Conservation (phyloP, 2,329 filamentous ascomycete genomes). For the Aspergillus eucalypticola region DNA sequence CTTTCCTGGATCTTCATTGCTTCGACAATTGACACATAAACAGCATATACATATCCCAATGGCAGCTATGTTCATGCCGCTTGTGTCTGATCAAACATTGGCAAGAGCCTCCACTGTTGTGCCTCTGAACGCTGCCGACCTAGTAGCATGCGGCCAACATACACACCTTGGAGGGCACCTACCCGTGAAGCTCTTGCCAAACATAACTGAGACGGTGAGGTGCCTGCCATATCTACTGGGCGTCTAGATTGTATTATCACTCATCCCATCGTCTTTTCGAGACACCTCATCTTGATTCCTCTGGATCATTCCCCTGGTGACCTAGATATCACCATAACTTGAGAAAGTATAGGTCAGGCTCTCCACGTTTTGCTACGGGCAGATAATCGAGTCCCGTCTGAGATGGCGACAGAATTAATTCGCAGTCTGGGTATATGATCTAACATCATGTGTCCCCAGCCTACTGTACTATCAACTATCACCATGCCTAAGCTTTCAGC, state of each 20-base stretch:
- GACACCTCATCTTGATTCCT: neutral
- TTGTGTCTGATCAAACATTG: neutral
- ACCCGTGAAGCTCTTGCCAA: neutral
- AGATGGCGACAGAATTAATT: neutral
- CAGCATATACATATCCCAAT: neutral
- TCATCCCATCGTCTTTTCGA: neutral
- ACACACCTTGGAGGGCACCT: neutral
- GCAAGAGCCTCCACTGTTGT: neutral
- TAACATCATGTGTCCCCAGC: neutral
- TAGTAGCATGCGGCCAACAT: neutral
- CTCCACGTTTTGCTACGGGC: neutral
- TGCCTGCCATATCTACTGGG: neutral
- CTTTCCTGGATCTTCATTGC: too few species aligned
- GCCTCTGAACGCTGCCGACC: neutral
- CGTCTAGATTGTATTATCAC: neutral
- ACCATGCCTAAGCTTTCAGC: conserved; percentile 1
- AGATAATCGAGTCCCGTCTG: neutral
- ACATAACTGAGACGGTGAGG: neutral
- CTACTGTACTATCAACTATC: neutral
- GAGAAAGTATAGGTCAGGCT: neutral
- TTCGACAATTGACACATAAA: neutral
- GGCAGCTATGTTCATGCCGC: too few species aligned
- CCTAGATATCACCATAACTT: neutral
- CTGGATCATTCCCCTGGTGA: too few species aligned
- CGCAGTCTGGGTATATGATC: neutral